Conservation (phyloP, 208 protist species). For the Acanthamoeba polyphaga region DNA sequence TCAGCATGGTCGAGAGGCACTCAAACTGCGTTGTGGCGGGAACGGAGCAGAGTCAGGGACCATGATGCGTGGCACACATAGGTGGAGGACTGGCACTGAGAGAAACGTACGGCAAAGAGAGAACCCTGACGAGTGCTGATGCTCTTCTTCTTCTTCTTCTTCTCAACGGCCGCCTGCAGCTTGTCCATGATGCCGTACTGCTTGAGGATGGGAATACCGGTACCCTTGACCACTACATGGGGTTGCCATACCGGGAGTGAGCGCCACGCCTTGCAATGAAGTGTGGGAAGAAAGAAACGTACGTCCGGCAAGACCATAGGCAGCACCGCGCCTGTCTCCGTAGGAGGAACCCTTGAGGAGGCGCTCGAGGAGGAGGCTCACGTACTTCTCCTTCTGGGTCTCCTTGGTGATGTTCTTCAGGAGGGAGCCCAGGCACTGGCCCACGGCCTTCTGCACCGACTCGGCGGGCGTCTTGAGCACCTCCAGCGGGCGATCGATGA, state of each 20-base stretch:
- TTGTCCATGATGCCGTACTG: conserved; percentile 86
- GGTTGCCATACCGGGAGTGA: background rate
- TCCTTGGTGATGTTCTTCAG: conserved; percentile 76
- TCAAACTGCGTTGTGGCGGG: conserved; percentile 84
- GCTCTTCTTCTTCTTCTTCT: conserved; percentile 88
- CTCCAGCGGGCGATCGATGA: conserved; percentile 86
- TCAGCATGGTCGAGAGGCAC: conserved; percentile 87
- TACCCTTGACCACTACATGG: conserved; percentile 88
- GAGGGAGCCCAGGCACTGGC: conserved; percentile 88
- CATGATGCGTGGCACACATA: background rate
- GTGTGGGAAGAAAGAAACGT: too few relatives aligned
- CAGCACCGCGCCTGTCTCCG: conserved; percentile 88
- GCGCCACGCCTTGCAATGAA: background rate
- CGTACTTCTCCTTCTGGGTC: conserved; percentile 44
- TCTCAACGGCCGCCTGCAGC: conserved; percentile 85
- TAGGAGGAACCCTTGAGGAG: conserved; percentile 81
- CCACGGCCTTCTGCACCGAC: conserved; percentile 89
- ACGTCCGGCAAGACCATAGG: conserved; percentile 91
- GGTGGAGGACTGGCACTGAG: conserved; percentile 55
- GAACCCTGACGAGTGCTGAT: conserved; percentile 83
- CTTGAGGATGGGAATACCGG: conserved; percentile 90
- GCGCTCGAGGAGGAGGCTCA: conserved; percentile 70
- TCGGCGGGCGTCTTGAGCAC: conserved; percentile 91
- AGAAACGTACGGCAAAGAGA: conserved; percentile 86
- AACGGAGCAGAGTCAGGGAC: background rate